These are phyloP conservation scores for Pestalotiopsis sp. DNA, from an alignment of 2,329 filamentous ascomycete genomes.

Conservation along the genomic window DNA sequence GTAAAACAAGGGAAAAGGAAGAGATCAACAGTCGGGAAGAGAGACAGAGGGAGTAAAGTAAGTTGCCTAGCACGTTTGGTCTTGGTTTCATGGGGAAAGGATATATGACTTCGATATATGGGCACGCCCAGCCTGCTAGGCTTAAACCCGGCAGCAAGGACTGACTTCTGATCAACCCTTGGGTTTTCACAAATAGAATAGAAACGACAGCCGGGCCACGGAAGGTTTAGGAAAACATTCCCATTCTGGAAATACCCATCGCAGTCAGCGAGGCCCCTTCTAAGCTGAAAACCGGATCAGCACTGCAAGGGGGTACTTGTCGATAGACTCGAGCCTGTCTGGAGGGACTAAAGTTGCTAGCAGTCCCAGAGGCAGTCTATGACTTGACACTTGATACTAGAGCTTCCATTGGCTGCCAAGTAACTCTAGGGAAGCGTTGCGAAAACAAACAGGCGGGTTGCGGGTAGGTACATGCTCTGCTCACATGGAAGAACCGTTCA, in stretches of 20 bases:
- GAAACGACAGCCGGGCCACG: not conserved
- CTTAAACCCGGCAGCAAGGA: not conserved
- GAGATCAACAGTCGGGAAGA: not conserved
- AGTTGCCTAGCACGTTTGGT: not conserved
- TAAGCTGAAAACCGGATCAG: not conserved
- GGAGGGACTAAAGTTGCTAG: not conserved
- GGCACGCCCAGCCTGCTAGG: not conserved
- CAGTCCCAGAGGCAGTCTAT: not conserved
- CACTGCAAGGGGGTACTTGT: not conserved
- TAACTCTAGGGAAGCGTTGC: not conserved
- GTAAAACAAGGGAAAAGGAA: not conserved
- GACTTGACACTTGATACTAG: not conserved
- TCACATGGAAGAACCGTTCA: not conserved
- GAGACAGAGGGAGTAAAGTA: not conserved
- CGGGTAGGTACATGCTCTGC: not conserved
- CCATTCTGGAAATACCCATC: not conserved
- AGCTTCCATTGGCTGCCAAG: too few relatives aligned
- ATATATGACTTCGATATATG: not conserved
- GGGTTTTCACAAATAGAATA: not conserved
- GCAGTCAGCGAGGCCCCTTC: not conserved
- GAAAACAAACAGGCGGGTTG: not conserved
- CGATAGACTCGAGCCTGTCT: conserved; percentile 1
- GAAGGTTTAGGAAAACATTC: conserved; percentile 2
- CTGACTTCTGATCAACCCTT: not conserved
- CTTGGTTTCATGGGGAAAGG: not conserved